Evolutionary conservation across 2,329 filamentous ascomycete species (phyloP), one percentile per base, ranked within the genome.

Genomic region (Calonectria hongkongensis): DNA sequence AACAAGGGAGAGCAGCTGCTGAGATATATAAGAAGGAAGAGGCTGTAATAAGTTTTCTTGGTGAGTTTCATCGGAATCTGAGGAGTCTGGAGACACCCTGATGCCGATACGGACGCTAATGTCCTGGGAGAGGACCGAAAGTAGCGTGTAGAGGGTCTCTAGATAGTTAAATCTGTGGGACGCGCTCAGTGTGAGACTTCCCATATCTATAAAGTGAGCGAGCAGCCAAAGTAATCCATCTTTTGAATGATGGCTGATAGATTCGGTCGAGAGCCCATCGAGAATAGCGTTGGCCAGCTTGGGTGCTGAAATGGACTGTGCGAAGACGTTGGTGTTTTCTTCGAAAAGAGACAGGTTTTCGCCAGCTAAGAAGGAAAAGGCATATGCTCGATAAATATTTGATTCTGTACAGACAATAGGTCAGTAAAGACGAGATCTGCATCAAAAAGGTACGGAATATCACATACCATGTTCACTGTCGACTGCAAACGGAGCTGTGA

Each of bases 1-100:
- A 39, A 97, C 91, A 9, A 98, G 85, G 12, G 92, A 94, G 18
- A 89, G 83, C 2, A 98, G 85, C 77, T 95, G 91, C 0, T 89
- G 86, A 58, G 89, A 88, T 15, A 97, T 84, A 79, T 95, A 94
- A 0, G 86, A 78, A 74, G 89, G 84, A 18, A 92, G 78, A 12
- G 81, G 75, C 51, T 67, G 76, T 36, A 75, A 58, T 10, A 77
- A 54, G n/a, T 67, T 66, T n/a, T 77, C 76, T 7, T 75, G 75
- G 27, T 70, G 62, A n/a, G 56, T 41, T 15, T 80, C 74, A 10
- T 73, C 68, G 6, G 75, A 65, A 16, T 71, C 72, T 4, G 70
- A 63, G 8, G 64, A 21, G 4, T 75, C 74, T 21, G 62, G 21
- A 3, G 66, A 39, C 2, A 72, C 18, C 48, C 76, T 80, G 30